Evolutionary conservation across 768 basidiomycete genomes (phyloP), one percentile per base, ranked within the genome.

Genomic region (Collybia sp.): DNA sequence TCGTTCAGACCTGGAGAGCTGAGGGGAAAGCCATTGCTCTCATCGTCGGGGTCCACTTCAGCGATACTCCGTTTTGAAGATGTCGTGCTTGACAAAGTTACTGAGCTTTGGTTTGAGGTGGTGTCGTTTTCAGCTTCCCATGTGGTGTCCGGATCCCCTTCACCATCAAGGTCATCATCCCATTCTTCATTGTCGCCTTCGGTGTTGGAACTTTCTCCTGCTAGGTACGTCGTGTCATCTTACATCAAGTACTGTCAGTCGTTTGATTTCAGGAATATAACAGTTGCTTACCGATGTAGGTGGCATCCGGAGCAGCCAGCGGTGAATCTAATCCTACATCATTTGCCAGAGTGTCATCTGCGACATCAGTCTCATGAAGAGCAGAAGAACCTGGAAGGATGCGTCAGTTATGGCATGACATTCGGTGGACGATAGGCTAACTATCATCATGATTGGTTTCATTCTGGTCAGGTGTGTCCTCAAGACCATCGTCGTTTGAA

Each of bases 1-100:
- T 25, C 25, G 25, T 25, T 25, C 25, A 25, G 8, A 25, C 25
- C 25, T 25, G 25, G 25, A 25, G 25, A 25, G 25, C 25, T 25
- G 25, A 25, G 25, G 8, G 25, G 25, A 25, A 8, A 25, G 8
- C 25, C 25, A 25, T 25, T 25, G 25, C 8, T 10, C 17, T 37
- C 35, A 6, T 37, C 35, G 10, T 37, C 35, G 10, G 17, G 13
- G 4, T 18, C 35, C 13, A 18, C 17, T 3, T 37, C 35, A 18
- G 77, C 74, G 47, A 77, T 69, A 46, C 76, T 76, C 34, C 80
- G 73, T 61, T 85, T 85, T 17, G 55, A 49, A 12, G 80, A 80
- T 34, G 76, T 67, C 55, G 66, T 77, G 56, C 79, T 82, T 11
- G 79, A 80, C 42, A 82, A 62, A 1, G 80, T 80, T 40, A 70